Base-by-base conservation (phyloP, 768 basidiomycete species). In the Guyanaporus albipodus region DNA sequence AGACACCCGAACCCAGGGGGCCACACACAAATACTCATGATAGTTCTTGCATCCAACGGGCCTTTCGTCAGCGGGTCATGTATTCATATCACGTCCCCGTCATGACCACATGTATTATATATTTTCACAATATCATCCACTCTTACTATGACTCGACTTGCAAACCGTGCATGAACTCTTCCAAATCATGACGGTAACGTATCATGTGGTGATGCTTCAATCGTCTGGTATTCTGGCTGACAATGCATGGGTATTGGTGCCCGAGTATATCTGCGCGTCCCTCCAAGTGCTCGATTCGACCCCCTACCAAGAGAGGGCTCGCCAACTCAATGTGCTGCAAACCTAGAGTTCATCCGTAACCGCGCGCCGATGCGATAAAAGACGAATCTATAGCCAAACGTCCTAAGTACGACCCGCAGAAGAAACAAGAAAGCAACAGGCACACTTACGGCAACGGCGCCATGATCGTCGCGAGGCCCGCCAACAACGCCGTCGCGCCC, bases 401-500 rank as follows among this genome's bases (percentile, higher is more conserved):
- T n/a, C 32, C 24, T n/a, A 32, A 32, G 15, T 12, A 8, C 27
- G 3, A 1, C 18, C 1, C 27, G 11, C 6, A 28, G 11, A 28
- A 28, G 11, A 28, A 28, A 28, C 6, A 28, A 28, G 27, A 28
- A 28, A 28, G 11, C 27, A n/a, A 28, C 27, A 11, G 11, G 11
- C 27, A 28, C 27, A 69, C 80, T 58, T 46, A 82, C 80, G 80
- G 80, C 34, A 81, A 57, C 0, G 86, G 86, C 1, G 77, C 74
- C 73, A 83, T 77, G 15, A 83, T 37, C 3, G 77, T 74, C 47
- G 76, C 74, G 10, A 88, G 58, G 1, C 85, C 84, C 1, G 80
- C 86, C 15, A 88, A 57, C n/a, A 87, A 70, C 12, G 82, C 85
- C 0, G 81, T 83, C 1, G 83, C 85, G 0, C 86, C 87, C 0